Evolutionary conservation across 306 rosid species (phyloP).

Genomic region (Rosa persica): DNA sequence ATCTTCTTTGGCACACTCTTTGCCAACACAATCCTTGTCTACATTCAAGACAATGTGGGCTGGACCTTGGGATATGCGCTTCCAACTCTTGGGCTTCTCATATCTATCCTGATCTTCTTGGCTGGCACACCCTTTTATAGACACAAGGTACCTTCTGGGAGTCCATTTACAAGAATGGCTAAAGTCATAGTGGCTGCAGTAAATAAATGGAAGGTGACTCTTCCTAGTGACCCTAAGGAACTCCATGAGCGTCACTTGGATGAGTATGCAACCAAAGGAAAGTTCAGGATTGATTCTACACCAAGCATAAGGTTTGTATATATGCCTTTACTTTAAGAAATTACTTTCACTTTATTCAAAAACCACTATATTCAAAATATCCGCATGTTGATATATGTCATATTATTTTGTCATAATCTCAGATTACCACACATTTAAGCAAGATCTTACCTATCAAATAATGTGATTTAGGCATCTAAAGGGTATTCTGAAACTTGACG

Average conservation of each 20-base stretch:
- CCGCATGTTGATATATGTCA: no score
- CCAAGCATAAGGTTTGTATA: slow-evolving; percentile 59
- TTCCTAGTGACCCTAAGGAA: slow-evolving; percentile 54
- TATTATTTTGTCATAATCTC: no score
- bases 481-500: neutral
- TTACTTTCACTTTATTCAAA: neutral
- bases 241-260: slow-evolving; percentile 60
- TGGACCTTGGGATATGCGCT: slow-evolving; percentile 90
- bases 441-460: neutral
- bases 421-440: neutral
- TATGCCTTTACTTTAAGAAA: neutral
- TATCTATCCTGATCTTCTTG: slow-evolving; percentile 59
- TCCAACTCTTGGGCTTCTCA: slow-evolving; percentile 73
- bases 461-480: neutral
- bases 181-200: slow-evolving; percentile 62
- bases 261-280: slow-evolving; percentile 44
- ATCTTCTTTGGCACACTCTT: slow-evolving; percentile 80
- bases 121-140: slow-evolving; percentile 76
- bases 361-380: neutral
- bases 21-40: slow-evolving; percentile 78
- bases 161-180: slow-evolving; percentile 58
- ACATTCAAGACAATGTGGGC: slow-evolving; percentile 84
- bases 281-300: slow-evolving; percentile 63
- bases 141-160: slow-evolving; percentile 56
- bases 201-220: slow-evolving; percentile 52